Percentiles rank a stretch among this genome's conserved stretches.
Conservation (phyloP, 2,329 filamentous ascomycete genomes). For the Botrytis elliptica region DNA sequence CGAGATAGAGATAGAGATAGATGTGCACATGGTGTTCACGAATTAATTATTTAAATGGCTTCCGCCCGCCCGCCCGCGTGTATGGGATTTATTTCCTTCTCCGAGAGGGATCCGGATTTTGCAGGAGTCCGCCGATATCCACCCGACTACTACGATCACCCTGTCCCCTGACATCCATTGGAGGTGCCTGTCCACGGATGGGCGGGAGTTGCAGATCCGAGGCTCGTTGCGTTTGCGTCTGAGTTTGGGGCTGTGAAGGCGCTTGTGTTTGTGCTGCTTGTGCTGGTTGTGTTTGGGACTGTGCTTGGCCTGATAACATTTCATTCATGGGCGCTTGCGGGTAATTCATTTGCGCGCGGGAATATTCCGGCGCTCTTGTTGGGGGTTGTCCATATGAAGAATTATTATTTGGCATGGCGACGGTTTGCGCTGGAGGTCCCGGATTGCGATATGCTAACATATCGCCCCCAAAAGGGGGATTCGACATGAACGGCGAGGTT, state of each 20-base stretch:
- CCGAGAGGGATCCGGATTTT: slow-evolving; percentile 48
- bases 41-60: background rate
- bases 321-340: slow-evolving; percentile 55
- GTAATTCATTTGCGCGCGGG: slow-evolving; percentile 43
- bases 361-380: slow-evolving; percentile 45
- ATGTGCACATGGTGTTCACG: background rate
- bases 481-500: slow-evolving; percentile 30
- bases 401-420: slow-evolving; percentile 42
- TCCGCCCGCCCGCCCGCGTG: no score
- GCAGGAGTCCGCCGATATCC: slow-evolving; percentile 62
- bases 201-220: slow-evolving; percentile 45
- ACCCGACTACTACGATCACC: slow-evolving; percentile 55
- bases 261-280: slow-evolving; percentile 44
- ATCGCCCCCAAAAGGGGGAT: slow-evolving; percentile 30
- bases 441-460: slow-evolving; percentile 33
- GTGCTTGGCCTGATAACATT: slow-evolving; percentile 39
- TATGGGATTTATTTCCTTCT: slow-evolving; percentile 11
- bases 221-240: slow-evolving; percentile 44
- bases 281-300: slow-evolving; percentile 43
- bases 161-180: slow-evolving; percentile 41
- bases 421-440: slow-evolving; percentile 27
- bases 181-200: slow-evolving; percentile 38
- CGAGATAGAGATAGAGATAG: background rate
- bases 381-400: slow-evolving; percentile 50
- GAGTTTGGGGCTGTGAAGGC: slow-evolving; percentile 36